Evolutionary conservation across 75 land plant species (phyloP).

Genomic region (Pinus tabuliformis): DNA sequence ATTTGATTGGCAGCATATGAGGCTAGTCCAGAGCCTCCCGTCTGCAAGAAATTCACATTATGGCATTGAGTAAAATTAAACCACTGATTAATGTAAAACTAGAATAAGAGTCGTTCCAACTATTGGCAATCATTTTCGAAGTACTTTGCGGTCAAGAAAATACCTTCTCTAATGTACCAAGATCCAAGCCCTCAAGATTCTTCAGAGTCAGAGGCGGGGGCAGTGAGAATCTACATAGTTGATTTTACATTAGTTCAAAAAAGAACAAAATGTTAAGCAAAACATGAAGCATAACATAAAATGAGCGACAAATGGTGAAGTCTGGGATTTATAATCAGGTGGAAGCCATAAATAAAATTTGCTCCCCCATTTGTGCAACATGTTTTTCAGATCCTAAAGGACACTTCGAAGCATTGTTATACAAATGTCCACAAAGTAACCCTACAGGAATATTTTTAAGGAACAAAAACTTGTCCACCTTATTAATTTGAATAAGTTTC

Average conservation of each 20-base stretch:
- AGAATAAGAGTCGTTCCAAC: not conserved
- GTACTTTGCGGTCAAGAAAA: conserved; percentile 50
- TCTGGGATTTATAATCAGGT: too few relatives aligned
- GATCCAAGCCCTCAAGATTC: conserved; percentile 95
- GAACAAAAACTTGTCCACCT: too few relatives aligned
- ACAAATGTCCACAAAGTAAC: not conserved
- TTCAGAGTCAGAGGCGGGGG: conserved; percentile 81
- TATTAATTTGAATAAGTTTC: not conserved
- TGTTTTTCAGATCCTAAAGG: not conserved
- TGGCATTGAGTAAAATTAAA: not conserved
- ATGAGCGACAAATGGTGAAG: too few relatives aligned
- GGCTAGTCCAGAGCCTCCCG: conserved; percentile 84
- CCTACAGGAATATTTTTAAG: not conserved
- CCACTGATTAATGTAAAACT: too few relatives aligned
- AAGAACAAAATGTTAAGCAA: not conserved
- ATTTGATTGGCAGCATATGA: conserved; percentile 93
- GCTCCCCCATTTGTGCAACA: not conserved
- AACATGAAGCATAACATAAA: not conserved
- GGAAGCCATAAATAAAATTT: not conserved
- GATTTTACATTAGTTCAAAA: not conserved
- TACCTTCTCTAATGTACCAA: conserved; percentile 88
- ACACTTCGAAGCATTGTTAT: not conserved
- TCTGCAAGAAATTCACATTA: conserved; percentile 28
- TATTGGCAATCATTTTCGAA: conserved; percentile 68
- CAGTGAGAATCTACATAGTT: conserved; percentile 52